Conservation (phyloP, 2,329 filamentous ascomycete genomes). For the Scopulariopsis brevicaulis region DNA sequence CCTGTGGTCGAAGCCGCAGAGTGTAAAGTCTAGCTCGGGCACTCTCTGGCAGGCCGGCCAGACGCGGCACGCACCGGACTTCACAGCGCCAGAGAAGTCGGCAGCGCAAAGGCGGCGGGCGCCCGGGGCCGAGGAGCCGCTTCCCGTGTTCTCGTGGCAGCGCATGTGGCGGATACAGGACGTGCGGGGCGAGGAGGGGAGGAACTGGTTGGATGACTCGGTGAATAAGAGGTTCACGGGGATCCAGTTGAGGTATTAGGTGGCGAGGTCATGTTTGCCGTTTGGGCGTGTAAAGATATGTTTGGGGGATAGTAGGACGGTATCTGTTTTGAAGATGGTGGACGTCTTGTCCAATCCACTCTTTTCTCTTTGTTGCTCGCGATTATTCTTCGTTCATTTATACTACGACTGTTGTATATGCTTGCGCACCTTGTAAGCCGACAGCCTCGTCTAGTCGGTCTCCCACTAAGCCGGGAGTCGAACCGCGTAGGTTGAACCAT, state of each 20-base stretch:
- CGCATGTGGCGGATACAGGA: background rate
- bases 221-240: background rate
- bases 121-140: background rate
- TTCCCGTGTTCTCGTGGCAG: background rate
- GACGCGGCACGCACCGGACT: background rate
- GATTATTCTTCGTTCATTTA: background rate
- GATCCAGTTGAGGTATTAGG: constrained; percentile 3
- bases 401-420: background rate
- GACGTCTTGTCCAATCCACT: background rate
- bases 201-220: background rate
- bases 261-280: no score
- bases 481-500: no score
- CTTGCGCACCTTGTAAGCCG: background rate
- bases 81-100: background rate
- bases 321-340: no score
- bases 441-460: background rate
- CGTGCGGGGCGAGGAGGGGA: background rate
- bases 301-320: background rate
- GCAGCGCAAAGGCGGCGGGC: background rate
- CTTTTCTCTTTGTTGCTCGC: background rate
- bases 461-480: background rate
- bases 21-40: background rate
- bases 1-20: background rate
- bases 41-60: background rate
- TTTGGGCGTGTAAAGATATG: background rate